Evolutionary conservation across 345 rosid genomes (phyloP), one percentile per base, ranked within the genome.

Genomic region (Citrus mangshanensis): DNA sequence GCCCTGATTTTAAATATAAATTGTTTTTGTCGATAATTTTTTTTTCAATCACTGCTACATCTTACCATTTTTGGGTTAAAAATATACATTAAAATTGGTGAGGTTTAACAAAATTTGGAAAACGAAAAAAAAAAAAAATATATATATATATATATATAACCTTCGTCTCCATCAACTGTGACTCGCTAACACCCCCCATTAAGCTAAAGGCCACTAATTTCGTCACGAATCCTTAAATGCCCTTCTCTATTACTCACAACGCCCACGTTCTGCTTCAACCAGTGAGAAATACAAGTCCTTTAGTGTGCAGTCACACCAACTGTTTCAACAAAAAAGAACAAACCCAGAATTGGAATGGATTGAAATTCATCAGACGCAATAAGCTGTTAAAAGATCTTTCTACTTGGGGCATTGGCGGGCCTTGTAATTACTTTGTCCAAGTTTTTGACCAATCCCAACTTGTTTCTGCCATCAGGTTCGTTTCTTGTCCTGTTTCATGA

Each of bases 351-450:
- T 66, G 76, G 25, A 65, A 75, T 75, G 80, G 63, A 21, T 65
- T 82, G 65, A 71, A 82, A 66, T 61, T 75, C 72, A 28, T 75
- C 1, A 59, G 86, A 42, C 72, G 77, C 6, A 78, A 74, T 27
- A 82, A 78, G 68, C 77, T 81, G 6, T 37, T 83, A 71, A 85
- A 85, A 79, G 82, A 85, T 72, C 81, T 81, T 19, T 72, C 79
- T 34, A 72, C 86, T 0, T 81, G 84, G 84, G 86, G 79, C 62
- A 85, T 85, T 28, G 88, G 84, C 14, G 82, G 84, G 35, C 81
- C 83, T 61, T 76, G 82, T 72, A 77, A 81, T 62, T 81, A 72
- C 82, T 85, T 83, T 64, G 40, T 79, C 51, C 70, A 73, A 68
- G 88, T 83, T 25, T 76, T 73, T 62, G 4, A 68, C 73, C 82